phyloP scores from a whole-genome alignment of 192 early-diverging fungal species.

The Coemansia sp. region DNA sequence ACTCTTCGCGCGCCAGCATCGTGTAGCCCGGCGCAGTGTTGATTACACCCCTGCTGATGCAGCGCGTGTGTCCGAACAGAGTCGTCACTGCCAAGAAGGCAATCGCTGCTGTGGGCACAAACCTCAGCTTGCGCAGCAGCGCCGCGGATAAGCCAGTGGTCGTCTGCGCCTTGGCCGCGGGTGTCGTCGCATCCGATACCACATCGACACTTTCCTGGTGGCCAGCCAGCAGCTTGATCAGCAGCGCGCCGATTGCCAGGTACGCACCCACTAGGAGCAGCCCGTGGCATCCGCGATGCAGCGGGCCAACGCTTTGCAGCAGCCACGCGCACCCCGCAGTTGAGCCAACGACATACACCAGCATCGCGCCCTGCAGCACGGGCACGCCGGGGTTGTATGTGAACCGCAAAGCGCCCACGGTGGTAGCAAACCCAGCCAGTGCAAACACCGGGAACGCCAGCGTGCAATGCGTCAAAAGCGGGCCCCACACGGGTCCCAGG shows the following conservation, averaged over 20 bases:
- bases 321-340: background rate
- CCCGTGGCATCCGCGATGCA: conserved; percentile 17
- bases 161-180: background rate
- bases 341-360: conserved; percentile 15
- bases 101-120: conserved; percentile 10
- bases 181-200: background rate
- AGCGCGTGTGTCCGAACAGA: conserved; percentile 50
- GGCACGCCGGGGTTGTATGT: conserved; percentile 10
- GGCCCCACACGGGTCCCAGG: conserved; percentile 58
- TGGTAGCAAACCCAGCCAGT: conserved; percentile 49
- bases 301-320: too few species aligned
- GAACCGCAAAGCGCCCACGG: conserved; percentile 36
- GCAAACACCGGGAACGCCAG: conserved; percentile 54
- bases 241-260: conserved; percentile 16
- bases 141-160: background rate
- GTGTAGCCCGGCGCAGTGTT: conserved; percentile 17
- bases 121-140: conserved; percentile 18
- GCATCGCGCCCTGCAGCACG: conserved; percentile 7
- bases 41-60: conserved; percentile 33
- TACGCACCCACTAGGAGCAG: conserved; percentile 22
- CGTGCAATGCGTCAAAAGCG: conserved; percentile 54
- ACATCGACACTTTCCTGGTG: conserved; percentile 20
- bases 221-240: conserved; percentile 31
- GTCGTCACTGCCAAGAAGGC: conserved; percentile 15
- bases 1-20: conserved; percentile 72